These are phyloP conservation scores for Haematococcus lacustris DNA, from an alignment of 139 green algal species.

Conservation along the genomic window DNA sequence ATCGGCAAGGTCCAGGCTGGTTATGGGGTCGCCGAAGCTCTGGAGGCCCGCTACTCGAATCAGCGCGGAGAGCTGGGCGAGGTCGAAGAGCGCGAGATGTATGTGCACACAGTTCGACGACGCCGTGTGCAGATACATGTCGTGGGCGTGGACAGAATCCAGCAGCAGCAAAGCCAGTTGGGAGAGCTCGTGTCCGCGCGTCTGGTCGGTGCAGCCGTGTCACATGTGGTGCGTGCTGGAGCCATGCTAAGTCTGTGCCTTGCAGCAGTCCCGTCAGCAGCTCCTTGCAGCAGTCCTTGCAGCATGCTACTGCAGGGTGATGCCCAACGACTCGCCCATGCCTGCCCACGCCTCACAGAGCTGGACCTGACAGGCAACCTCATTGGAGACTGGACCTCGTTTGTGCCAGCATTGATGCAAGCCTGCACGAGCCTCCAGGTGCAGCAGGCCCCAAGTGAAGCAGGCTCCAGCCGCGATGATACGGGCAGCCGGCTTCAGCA, in stretches of 20 bases:
- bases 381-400: slow-evolving; percentile 44
- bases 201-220: slow-evolving; percentile 33
- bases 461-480: not conserved
- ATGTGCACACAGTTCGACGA: slow-evolving; percentile 30
- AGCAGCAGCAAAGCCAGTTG: slow-evolving; percentile 35
- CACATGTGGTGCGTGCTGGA: slow-evolving; percentile 34
- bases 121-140: slow-evolving; percentile 49
- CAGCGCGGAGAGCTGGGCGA: slow-evolving; percentile 29
- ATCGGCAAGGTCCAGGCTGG: slow-evolving; percentile 49
- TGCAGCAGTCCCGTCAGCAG: not conserved
- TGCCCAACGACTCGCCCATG: not conserved
- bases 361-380: slow-evolving; percentile 72
- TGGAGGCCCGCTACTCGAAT: slow-evolving; percentile 51
- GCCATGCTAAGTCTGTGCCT: not conserved
- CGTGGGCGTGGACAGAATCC: slow-evolving; percentile 54
- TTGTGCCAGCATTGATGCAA: not conserved
- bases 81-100: slow-evolving; percentile 40
- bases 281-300: not conserved
- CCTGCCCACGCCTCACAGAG: slow-evolving; percentile 32
- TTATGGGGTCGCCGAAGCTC: slow-evolving; percentile 31
- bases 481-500: not conserved
- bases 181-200: slow-evolving; percentile 27
- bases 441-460: too few relatives aligned
- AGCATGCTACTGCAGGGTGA: slow-evolving; percentile 20
- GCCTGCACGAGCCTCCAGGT: not conserved